Base-by-base conservation (phyloP, 176 grass and related monocot genomes). In the Raddia guianensis region DNA sequence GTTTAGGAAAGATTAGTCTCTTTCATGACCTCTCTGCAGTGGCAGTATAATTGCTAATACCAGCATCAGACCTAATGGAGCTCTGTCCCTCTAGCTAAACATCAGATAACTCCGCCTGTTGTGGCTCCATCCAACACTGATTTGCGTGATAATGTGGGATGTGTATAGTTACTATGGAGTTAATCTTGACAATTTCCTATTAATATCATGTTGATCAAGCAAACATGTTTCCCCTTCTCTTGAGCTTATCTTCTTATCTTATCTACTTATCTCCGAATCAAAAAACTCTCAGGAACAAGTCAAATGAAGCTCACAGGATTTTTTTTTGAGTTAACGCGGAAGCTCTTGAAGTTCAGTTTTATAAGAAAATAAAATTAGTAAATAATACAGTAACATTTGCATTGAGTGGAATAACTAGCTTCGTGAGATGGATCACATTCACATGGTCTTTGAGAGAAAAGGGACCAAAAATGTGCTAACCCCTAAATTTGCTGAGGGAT, bases 151-250 rank as follows among this genome's bases (percentile, higher is more conserved):
- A 44, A 81, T 62, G 15, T 81, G 44, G 21, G 9, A 4, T 61
- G 53, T 61, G 68, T 35, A 47, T 44, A 35, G 15, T 71, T 61
- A 9, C 7, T 55, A 33, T 34, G 9, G 11, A 79, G 54, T 43
- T 79, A 9, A 67, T 67, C 33, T 67, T 67, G 49, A 79, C 11
- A 43, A 49, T 79, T 79, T 79, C 27, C 32, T 78, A 48, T 54
- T 34, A 21, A 16, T 45, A 51, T 37, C 15, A 12, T 64, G 60
- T 78, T 40, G 11, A 79, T 68, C 8, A 69, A 44, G 5, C 20
- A 34, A 46, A 66, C 54, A 15, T 45, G 18, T 27, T 27, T 27
- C 27, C 27, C 27, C 1, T 27, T 27, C 27, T 27, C 27, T 0
- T 27, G 0, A 27, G 27, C 27, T 27, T 27, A 27, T 27, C 27